Evolutionary conservation across 2,329 filamentous ascomycete species (phyloP).

Genomic region (Purpureocillium lavendulum): DNA sequence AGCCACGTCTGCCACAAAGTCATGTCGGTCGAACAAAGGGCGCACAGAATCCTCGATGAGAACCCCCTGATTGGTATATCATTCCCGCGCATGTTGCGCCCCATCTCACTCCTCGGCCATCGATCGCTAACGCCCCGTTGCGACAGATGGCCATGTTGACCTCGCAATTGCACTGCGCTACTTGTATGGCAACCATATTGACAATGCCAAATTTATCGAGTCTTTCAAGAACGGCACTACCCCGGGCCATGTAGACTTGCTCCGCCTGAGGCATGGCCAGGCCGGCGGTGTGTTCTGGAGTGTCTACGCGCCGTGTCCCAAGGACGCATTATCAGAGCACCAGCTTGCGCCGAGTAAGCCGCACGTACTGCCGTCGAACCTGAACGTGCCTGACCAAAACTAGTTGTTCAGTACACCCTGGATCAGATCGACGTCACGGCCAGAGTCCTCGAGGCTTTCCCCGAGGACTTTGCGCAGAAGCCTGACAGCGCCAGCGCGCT

Average conservation of each 20-base stretch:
- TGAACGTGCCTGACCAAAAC: background rate
- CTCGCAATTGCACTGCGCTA: conserved; percentile 65
- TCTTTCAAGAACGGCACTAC: conserved; percentile 66
- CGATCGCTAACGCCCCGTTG: background rate
- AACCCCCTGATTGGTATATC: conserved; percentile 42
- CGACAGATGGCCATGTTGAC: conserved; percentile 80
- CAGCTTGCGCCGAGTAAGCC: conserved; percentile 59
- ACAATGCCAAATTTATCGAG: conserved; percentile 62
- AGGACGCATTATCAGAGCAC: conserved; percentile 63
- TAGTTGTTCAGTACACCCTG: conserved; percentile 58
- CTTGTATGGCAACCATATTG: conserved; percentile 68
- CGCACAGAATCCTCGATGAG: conserved; percentile 33
- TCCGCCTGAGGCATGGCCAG: conserved; percentile 60
- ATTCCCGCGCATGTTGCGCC: background rate
- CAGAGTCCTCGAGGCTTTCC: conserved; percentile 55
- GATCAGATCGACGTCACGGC: conserved; percentile 68
- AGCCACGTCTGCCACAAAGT: conserved; percentile 17
- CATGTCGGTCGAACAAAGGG: conserved; percentile 33
- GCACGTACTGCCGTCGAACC: background rate
- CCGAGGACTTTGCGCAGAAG: conserved; percentile 59
- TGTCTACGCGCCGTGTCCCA: conserved; percentile 71
- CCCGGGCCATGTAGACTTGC: conserved; percentile 66
- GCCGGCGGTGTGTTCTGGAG: conserved; percentile 92
- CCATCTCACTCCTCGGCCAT: background rate
- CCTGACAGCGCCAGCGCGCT: conserved; percentile 53